Percentiles rank a stretch among this genome's conserved stretches.
phyloP scores from a whole-genome alignment of 768 basidiomycete genomes.

The Agrocybe chaxingu region DNA sequence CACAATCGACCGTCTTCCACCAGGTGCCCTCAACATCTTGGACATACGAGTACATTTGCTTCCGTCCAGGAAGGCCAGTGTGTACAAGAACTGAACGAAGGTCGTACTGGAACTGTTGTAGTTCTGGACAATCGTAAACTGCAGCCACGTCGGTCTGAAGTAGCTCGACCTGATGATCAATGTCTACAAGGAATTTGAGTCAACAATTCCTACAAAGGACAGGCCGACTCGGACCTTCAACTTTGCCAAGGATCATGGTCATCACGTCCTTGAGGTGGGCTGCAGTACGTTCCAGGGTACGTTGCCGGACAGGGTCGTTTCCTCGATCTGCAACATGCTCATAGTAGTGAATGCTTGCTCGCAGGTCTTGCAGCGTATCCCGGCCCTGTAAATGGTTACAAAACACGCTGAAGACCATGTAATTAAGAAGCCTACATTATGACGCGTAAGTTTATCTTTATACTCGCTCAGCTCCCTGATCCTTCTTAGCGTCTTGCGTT shows the following conservation, averaged over 20 bases:
- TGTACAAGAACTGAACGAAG: conserved; percentile 76
- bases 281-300: conserved; percentile 38
- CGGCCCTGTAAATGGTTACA: conserved; percentile 40
- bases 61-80: conserved; percentile 74
- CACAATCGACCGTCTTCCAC: conserved; percentile 80
- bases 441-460: conserved; percentile 45
- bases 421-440: conserved; percentile 45
- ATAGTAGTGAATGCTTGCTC: conserved; percentile 65
- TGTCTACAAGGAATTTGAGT: conserved; percentile 33
- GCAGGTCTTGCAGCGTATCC: conserved; percentile 62
- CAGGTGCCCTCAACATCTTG: conserved; percentile 58
- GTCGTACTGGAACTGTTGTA: conserved; percentile 75
- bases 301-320: conserved; percentile 44
- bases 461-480: conserved; percentile 42
- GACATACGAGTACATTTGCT: conserved; percentile 76
- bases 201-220: background rate
- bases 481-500: conserved; percentile 42
- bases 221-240: conserved; percentile 41
- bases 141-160: conserved; percentile 41
- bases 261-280: conserved; percentile 53
- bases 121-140: conserved; percentile 60
- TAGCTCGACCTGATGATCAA: conserved; percentile 44
- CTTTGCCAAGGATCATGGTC: conserved; percentile 45
- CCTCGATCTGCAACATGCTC: conserved; percentile 57
- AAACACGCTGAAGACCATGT: background rate